Evolutionary conservation across 164 flowering plant species (phyloP), one percentile per base, ranked within the genome.

Genomic region (Nymphaea colorata): DNA sequence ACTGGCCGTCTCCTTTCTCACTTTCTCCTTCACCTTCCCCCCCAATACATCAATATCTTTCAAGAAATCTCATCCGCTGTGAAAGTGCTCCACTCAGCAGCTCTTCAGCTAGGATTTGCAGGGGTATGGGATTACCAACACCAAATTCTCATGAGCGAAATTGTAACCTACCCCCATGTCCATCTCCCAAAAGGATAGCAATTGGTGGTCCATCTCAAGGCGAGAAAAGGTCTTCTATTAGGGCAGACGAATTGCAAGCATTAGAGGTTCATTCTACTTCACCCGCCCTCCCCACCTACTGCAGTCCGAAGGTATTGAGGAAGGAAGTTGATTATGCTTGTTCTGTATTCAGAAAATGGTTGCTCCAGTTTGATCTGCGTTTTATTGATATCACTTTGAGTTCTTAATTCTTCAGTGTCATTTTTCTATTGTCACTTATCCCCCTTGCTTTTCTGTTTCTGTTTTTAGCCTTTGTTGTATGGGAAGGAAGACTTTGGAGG

Each of bases 1-100:
- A 74, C 68, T 82, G 74, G 82, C 84, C 86, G 18, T 85, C 91
- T 65, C 66, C 66, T 16, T 82, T 83, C 68, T 81, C 90, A 14
- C 83, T 82, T 11, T 86, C 93, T 43, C 78, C 87, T 41, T 87
- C 94, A 12, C 84, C 89, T 61, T 91, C 99, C 12, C 90, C 91
- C 43, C 96, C 97, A 1, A 76, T 83, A 14, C 64, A 77, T 61
- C 62, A 73, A 67, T 61, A 77, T 70, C 44, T 68, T 15, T 67
- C 82, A n/a, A 85, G 80, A 59, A 75, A 69, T 73, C 85, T 82
- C 75, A 75, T 79, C 64, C 90, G 89, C 42, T 78, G 85, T 69
- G 97, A 84, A 68, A 89, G 93, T 81, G 96, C 91, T 71, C 98
- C 97, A 2, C 85, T 80, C 15, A 75, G 78, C 57, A 81, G 87